These are phyloP conservation scores for Trametes coccinea DNA, from an alignment of 768 basidiomycete species.

Conservation along the genomic window DNA sequence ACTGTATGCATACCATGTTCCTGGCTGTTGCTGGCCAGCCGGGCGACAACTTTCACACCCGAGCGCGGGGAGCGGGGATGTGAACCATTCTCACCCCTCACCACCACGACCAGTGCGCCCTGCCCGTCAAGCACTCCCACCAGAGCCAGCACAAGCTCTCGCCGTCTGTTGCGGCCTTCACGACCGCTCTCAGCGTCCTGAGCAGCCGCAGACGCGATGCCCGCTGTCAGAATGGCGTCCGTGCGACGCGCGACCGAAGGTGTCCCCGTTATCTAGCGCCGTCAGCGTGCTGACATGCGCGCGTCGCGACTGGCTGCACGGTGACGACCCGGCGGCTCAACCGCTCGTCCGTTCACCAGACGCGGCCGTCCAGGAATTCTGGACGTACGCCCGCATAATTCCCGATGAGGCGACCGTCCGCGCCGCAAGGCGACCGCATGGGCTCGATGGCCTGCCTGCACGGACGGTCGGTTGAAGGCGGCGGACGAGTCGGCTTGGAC, in stretches of 20 bases:
- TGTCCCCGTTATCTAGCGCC: neutral
- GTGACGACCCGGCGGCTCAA: conserved; percentile 1
- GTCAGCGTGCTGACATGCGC: conserved; percentile 14
- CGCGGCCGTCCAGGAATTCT: conserved; percentile 3
- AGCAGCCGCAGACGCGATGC: too few species aligned
- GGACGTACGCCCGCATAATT: conserved; percentile 5
- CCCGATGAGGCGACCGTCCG: neutral
- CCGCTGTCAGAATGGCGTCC: neutral
- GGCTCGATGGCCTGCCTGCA: too few species aligned
- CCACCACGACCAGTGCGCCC: neutral
- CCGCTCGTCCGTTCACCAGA: neutral
- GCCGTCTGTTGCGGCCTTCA: neutral
- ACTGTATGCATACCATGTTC: conserved; percentile 11
- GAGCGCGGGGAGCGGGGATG: conserved; percentile 3
- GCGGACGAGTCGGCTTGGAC: too few species aligned
- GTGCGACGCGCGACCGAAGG: conserved; percentile 6
- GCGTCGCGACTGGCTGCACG: neutral
- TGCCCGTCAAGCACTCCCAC: neutral
- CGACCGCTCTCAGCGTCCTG: neutral
- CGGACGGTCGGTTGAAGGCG: too few species aligned
- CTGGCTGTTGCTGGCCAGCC: neutral
- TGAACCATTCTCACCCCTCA: neutral
- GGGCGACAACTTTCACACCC: neutral
- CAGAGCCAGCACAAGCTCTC: neutral
- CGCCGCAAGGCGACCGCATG: conserved; percentile 8